Percentiles rank a stretch among this genome's conserved stretches.
phyloP scores from a whole-genome alignment of 2,329 filamentous ascomycete genomes.

The Raffaelea arxii region DNA sequence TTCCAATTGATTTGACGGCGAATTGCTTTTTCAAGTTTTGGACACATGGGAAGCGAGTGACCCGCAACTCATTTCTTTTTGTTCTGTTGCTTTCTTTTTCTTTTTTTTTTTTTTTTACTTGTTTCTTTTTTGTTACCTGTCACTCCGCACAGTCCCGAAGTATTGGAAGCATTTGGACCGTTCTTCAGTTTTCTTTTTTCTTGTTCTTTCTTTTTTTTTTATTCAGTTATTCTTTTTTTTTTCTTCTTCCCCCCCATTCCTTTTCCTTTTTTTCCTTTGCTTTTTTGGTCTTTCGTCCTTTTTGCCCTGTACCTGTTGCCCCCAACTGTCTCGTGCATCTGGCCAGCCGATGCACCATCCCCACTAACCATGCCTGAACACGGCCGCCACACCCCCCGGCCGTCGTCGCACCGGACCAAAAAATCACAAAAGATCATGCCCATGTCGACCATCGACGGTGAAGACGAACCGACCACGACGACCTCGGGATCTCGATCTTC shows the following conservation, averaged over 20 bases:
- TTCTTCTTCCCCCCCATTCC: too few relatives aligned
- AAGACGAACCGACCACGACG: neutral
- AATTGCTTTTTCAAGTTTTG: too few relatives aligned
- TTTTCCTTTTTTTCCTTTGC: neutral
- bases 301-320: neutral
- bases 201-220: neutral
- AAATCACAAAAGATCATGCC: conserved; percentile 41
- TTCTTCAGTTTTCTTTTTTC: neutral
- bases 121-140: neutral
- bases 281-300: neutral
- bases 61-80: too few relatives aligned
- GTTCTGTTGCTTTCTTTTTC: neutral
- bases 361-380: conserved; percentile 38
- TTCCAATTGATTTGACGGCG: too few relatives aligned
- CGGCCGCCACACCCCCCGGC: conserved; percentile 21
- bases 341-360: too few relatives aligned
- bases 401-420: conserved; percentile 32
- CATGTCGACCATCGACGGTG: conserved; percentile 22
- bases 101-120: neutral
- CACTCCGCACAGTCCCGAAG: neutral
- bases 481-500: neutral
- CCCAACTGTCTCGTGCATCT: neutral
- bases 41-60: too few relatives aligned
- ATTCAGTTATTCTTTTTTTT: neutral
- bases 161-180: neutral